Conservation (phyloP, 495 filamentous ascomycete genomes). For the Parathielavia appendiculata region DNA sequence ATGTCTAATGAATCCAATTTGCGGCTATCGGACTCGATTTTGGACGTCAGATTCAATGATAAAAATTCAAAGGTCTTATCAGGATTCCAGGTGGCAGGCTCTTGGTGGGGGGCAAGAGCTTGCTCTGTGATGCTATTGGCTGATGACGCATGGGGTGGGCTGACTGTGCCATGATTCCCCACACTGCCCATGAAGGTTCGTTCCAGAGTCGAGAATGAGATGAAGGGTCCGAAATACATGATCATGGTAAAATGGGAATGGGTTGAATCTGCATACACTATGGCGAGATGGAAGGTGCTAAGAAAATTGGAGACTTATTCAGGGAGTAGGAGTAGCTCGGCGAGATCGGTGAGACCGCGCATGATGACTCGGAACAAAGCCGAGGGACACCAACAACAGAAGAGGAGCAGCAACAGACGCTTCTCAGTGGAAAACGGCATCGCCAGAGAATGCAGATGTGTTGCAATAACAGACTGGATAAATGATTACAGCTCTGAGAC, state of each 20-base stretch:
- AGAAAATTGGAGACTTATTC: no score
- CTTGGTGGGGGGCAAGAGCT: conserved; percentile 13
- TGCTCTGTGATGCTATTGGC: not conserved
- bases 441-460: not conserved
- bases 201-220: no score
- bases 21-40: not conserved
- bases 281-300: conserved; percentile 11
- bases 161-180: not conserved
- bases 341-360: no score
- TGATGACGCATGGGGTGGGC: no score
- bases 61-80: conserved; percentile 29
- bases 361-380: no score
- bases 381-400: no score
- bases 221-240: no score
- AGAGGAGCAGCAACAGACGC: no score
- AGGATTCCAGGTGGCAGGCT: conserved; percentile 17
- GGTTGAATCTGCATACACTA: not conserved
- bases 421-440: no score
- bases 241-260: not conserved
- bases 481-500: not conserved
- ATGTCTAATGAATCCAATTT: not conserved
- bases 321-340: no score
- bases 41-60: no score
- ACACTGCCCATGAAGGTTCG: no score
- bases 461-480: not conserved